Evolutionary conservation across 148 eudicot genomes (phyloP).

Genomic region (Rhododendron molle): DNA sequence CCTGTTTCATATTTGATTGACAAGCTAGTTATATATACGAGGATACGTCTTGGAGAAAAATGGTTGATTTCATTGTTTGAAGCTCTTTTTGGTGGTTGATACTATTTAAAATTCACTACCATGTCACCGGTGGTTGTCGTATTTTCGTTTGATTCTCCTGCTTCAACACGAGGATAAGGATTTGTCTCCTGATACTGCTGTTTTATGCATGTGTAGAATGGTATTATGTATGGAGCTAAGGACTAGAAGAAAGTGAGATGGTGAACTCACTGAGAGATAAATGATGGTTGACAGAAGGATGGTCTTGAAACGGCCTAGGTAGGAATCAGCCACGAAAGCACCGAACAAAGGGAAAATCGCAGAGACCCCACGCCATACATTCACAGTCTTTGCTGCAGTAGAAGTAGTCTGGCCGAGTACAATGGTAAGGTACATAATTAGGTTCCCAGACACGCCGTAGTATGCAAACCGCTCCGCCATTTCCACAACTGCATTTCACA

Average conservation of each 20-base stretch:
- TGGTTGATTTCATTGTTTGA: background rate
- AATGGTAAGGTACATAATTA: constrained; percentile 47
- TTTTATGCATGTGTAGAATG: background rate
- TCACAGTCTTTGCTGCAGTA: constrained; percentile 59
- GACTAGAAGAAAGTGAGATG: background rate
- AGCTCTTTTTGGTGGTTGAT: background rate
- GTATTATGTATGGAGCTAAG: background rate
- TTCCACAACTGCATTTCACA: constrained; percentile 32
- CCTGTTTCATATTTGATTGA: background rate
- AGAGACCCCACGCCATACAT: constrained; percentile 50
- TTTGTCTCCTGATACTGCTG: background rate
- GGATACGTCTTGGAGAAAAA: background rate
- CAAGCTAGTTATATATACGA: background rate
- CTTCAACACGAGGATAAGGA: background rate
- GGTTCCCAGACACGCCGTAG: constrained; percentile 45
- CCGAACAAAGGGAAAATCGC: constrained; percentile 36
- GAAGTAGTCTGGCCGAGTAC: constrained; percentile 38
- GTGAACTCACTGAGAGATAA: constrained; percentile 39
- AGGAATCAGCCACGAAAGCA: constrained; percentile 66
- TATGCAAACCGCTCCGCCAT: constrained; percentile 48
- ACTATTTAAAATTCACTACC: background rate
- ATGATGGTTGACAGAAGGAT: constrained; percentile 49
- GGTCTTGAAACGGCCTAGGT: constrained; percentile 54
- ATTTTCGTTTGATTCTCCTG: background rate
- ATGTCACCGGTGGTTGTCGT: too few species aligned